Percentiles rank a stretch among this genome's conserved stretches.
Evolutionary conservation across 2,329 filamentous ascomycete species (phyloP).

Genomic region (Epichloe glyceriae): DNA sequence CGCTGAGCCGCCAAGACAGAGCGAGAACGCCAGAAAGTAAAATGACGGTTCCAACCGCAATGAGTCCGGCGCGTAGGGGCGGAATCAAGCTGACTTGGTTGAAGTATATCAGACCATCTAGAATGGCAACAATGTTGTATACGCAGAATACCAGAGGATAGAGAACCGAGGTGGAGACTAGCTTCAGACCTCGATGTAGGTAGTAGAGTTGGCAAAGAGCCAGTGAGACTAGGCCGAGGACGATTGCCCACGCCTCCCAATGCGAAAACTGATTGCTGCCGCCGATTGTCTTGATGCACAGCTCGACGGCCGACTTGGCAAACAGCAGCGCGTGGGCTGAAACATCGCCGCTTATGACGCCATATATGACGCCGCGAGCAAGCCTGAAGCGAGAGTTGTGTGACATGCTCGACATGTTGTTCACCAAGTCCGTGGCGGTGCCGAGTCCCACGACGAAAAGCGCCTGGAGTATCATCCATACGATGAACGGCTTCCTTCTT

Average conservation of each 20-base stretch:
- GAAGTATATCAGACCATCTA: conserved; percentile 96
- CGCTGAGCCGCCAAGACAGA: conserved; percentile 83
- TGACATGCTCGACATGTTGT: conserved; percentile 37
- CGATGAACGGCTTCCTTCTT: conserved; percentile 59
- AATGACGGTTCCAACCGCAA: conserved; percentile 75
- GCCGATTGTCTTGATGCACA: conserved; percentile 77
- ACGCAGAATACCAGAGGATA: conserved; percentile 98
- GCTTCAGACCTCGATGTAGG: conserved; percentile 81
- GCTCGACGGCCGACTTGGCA: conserved; percentile 91
- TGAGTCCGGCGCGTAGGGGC: conserved; percentile 62
- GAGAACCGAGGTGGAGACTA: conserved; percentile 88
- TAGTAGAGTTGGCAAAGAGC: conserved; percentile 91
- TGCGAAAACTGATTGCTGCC: conserved; percentile 85
- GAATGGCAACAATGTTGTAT: conserved; percentile 97
- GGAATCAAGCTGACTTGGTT: conserved; percentile 72
- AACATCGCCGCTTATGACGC: conserved; percentile 79
- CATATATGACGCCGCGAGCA: conserved; percentile 73
- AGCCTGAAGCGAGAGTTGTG: conserved; percentile 58
- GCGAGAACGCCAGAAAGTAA: conserved; percentile 79
- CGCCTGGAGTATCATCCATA: conserved; percentile 78
- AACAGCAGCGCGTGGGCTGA: conserved; percentile 88
- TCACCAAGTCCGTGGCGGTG: conserved; percentile 44
- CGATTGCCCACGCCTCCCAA: conserved; percentile 89
- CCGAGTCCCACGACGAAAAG: conserved; percentile 60
- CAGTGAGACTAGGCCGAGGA: conserved; percentile 66